Evolutionary conservation across 1,284 basidiomycete genomes (phyloP).

Genomic region (Moniliophthora roreri): DNA sequence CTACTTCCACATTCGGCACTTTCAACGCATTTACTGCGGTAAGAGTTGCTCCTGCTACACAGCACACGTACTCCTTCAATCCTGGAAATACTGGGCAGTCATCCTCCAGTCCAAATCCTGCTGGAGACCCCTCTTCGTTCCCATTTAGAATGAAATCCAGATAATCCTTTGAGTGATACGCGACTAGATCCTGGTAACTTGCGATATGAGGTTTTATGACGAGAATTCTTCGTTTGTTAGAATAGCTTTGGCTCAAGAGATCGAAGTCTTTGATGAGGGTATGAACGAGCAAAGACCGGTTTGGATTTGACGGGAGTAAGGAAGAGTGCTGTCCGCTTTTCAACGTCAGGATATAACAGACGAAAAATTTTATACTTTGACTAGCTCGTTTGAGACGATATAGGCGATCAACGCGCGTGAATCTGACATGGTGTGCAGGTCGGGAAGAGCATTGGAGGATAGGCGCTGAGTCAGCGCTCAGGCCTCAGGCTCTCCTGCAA

Average conservation of each 20-base stretch:
- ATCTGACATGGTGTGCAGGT: not conserved
- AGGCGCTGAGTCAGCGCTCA: not conserved
- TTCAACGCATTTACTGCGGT: constrained; percentile 68
- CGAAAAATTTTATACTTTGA: constrained; percentile 34
- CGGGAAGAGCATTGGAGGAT: not conserved
- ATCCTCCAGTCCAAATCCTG: constrained; percentile 71
- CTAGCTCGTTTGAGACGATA: constrained; percentile 57
- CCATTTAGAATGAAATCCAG: constrained; percentile 51
- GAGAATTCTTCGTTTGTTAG: constrained; percentile 32
- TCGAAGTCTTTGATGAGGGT: constrained; percentile 62
- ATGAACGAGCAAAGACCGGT: constrained; percentile 82
- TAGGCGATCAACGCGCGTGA: constrained; percentile 36
- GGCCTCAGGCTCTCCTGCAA: not conserved
- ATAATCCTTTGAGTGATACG: constrained; percentile 60
- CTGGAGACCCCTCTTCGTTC: constrained; percentile 25
- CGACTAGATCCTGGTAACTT: constrained; percentile 47
- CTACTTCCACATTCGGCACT: constrained; percentile 53
- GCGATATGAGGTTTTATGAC: constrained; percentile 55
- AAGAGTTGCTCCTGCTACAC: constrained; percentile 78
- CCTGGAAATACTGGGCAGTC: constrained; percentile 81
- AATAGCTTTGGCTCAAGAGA: constrained; percentile 40
- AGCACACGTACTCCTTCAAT: constrained; percentile 67
- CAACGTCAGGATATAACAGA: not conserved
- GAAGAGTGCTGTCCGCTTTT: constrained; percentile 52
- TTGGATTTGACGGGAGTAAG: constrained; percentile 78